Evolutionary conservation across 345 rosid genomes (phyloP), one percentile per base, ranked within the genome.

Genomic region (Theobroma cacao): DNA sequence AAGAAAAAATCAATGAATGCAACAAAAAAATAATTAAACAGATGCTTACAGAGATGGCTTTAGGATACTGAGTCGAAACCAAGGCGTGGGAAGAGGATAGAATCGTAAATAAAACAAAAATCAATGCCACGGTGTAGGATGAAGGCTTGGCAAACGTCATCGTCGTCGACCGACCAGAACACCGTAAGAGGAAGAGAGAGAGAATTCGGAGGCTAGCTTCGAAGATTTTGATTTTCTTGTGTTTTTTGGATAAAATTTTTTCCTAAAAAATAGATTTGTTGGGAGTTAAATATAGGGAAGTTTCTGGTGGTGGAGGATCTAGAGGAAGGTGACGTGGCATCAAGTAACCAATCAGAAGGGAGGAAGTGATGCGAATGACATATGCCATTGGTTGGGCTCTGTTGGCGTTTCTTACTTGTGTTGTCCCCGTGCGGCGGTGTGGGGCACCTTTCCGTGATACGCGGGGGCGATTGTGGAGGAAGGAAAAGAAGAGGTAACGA

Each of bases 21-120:
- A 31, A 58, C 1, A 17, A 41, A 11, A 26, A 56, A 59, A 22
- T 7, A 50, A 24, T 59, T 26, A 18, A 1, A 52, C 0, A n/a
- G n/a, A n/a, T n/a, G 78, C 90, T 83, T 75, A 95, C 99, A 28
- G 90, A 86, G 74, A 95, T 90, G 55, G 97, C 93, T 84, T 92
- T 92, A 24, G 99, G 96, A 81, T 81, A 81, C 34, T 88, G 87
- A 41, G 90, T 22, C 28, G 92, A 84, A 67, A 83, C 64, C 77
- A 87, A 78, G 55, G 91, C 89, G 15, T 1, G 14, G 33, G 87
- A 83, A 14, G 72, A 75, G 53, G 89, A 82, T 50, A 84, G 53
- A 73, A 24, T 47, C 63, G 90, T 53, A 68, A 84, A 76, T 8
- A 88, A 31, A n/a, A 88, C 50, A 66, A 90, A 63, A 78, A 89